Conservation (phyloP, 345 rosid genomes). For the Rhizophora apiculata region DNA sequence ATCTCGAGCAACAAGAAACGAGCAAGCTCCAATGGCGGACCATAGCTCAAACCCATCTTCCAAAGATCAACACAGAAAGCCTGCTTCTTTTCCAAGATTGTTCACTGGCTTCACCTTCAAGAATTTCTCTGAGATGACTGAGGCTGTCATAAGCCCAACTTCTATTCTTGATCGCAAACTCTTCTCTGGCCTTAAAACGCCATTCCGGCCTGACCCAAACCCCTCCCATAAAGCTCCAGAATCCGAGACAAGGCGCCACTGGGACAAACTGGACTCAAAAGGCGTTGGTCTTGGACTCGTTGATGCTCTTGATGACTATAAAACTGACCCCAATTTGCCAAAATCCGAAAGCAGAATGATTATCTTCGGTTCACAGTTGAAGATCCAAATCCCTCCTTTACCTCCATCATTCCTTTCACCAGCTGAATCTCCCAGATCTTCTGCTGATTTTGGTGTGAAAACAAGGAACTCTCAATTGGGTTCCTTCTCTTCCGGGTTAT, state of each 20-base stretch:
- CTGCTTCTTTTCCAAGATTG: slow-evolving; percentile 60
- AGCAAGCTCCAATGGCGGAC: slow-evolving; percentile 53
- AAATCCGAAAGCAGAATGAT: slow-evolving; percentile 52
- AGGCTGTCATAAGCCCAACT: slow-evolving; percentile 69
- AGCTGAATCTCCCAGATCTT: slow-evolving; percentile 44
- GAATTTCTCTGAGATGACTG: slow-evolving; percentile 47
- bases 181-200: slow-evolving; percentile 58
- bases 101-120: slow-evolving; percentile 57
- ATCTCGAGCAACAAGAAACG: slow-evolving; percentile 25
- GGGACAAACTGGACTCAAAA: slow-evolving; percentile 50
- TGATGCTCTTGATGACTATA: slow-evolving; percentile 52
- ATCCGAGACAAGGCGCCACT: slow-evolving; percentile 33
- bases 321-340: slow-evolving; percentile 29
- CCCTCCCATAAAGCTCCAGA: slow-evolving; percentile 36
- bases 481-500: slow-evolving; percentile 28
- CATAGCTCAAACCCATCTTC: slow-evolving; percentile 32
- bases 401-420: slow-evolving; percentile 30
- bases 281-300: slow-evolving; percentile 68
- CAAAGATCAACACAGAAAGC: slow-evolving; percentile 38
- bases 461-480: slow-evolving; percentile 48
- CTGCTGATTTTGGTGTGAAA: slow-evolving; percentile 65
- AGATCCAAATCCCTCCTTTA: slow-evolving; percentile 67
- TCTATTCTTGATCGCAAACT: slow-evolving; percentile 82
- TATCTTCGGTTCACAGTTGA: slow-evolving; percentile 74
- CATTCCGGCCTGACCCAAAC: slow-evolving; percentile 49